These are phyloP conservation scores for Leucocoprinus leucothites DNA, from an alignment of 768 basidiomycete genomes.

Conservation along the genomic window DNA sequence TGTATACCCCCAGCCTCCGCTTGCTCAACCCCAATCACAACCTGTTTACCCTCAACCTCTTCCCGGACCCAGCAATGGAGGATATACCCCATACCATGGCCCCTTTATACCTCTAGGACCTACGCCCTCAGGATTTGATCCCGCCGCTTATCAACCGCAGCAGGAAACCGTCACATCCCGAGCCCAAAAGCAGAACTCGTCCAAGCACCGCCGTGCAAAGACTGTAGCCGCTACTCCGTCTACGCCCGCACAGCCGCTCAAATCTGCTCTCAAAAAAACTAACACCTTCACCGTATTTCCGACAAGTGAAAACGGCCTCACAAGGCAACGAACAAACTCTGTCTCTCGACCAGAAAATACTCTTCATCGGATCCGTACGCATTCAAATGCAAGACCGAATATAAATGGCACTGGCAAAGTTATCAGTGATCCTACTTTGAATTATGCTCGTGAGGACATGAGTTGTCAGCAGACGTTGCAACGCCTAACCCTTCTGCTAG, in stretches of 20 bases:
- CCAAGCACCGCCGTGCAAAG: conserved; percentile 9
- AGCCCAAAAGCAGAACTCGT: conserved; percentile 4
- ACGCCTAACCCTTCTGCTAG: conserved; percentile 29
- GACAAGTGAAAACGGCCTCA: conserved; percentile 7
- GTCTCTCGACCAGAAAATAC: conserved; percentile 10
- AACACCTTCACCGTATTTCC: conserved; percentile 5
- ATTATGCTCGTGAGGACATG: conserved; percentile 6
- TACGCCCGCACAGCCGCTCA: conserved; percentile 10
- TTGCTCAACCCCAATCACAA: conserved; percentile 20
- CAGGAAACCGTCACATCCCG: conserved; percentile 2
- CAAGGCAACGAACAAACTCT: conserved; percentile 12
- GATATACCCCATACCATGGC: conserved; percentile 9
- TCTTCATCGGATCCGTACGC: conserved; percentile 13
- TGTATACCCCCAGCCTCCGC: conserved; percentile 32
- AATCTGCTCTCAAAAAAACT: conserved; percentile 14
- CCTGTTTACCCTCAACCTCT: conserved; percentile 27
- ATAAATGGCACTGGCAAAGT: conserved; percentile 1
- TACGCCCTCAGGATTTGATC: conserved; percentile 24
- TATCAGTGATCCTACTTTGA: neutral
- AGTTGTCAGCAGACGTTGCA: neutral
- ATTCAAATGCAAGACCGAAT: conserved; percentile 13
- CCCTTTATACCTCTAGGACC: conserved; percentile 15
- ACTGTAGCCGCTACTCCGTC: conserved; percentile 6
- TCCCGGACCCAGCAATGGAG: conserved; percentile 14
- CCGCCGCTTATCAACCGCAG: conserved; percentile 23